Evolutionary conservation across 2,329 filamentous ascomycete species (phyloP).

Genomic region (Aspergillus hiratsukae): DNA sequence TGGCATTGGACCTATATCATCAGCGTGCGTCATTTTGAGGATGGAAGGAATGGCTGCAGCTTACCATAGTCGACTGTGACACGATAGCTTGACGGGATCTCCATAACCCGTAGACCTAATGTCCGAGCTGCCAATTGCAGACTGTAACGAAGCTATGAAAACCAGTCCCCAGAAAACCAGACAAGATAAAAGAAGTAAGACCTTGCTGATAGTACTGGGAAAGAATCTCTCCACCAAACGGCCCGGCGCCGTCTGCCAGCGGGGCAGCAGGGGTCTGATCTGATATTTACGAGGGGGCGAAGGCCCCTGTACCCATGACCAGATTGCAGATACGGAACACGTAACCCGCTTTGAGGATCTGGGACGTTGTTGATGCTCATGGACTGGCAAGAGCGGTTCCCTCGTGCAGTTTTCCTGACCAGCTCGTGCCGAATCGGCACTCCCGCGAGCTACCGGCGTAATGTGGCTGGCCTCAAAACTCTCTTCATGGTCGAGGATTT

Average conservation of each 20-base stretch:
- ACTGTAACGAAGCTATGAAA: constrained; percentile 30
- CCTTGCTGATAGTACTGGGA: constrained; percentile 20
- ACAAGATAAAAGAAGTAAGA: constrained; percentile 22
- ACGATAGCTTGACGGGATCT: constrained; percentile 32
- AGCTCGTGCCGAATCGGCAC: constrained; percentile 15
- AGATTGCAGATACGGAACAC: constrained; percentile 20
- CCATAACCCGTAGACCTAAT: constrained; percentile 26
- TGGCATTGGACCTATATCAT: constrained; percentile 30
- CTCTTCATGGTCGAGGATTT: constrained; percentile 2
- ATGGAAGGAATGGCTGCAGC: constrained; percentile 20
- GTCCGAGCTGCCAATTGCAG: constrained; percentile 26
- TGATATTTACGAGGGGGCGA: constrained; percentile 28
- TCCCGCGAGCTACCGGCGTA: constrained; percentile 12
- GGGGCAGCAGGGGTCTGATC: constrained; percentile 30
- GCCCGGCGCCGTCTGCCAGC: constrained; percentile 30
- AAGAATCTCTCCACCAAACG: constrained; percentile 28
- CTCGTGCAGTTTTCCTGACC: constrained; percentile 10
- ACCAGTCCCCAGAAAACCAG: constrained; percentile 29
- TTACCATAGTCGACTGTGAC: constrained; percentile 33
- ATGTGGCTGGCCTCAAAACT: constrained; percentile 9
- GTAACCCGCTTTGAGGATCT: constrained; percentile 14
- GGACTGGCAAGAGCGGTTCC: constrained; percentile 20
- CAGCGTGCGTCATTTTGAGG: neutral
- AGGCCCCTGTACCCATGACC: constrained; percentile 28
- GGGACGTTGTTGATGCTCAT: constrained; percentile 2